Conservation (phyloP, 345 rosid genomes). For the Eucalyptus curtisii region DNA sequence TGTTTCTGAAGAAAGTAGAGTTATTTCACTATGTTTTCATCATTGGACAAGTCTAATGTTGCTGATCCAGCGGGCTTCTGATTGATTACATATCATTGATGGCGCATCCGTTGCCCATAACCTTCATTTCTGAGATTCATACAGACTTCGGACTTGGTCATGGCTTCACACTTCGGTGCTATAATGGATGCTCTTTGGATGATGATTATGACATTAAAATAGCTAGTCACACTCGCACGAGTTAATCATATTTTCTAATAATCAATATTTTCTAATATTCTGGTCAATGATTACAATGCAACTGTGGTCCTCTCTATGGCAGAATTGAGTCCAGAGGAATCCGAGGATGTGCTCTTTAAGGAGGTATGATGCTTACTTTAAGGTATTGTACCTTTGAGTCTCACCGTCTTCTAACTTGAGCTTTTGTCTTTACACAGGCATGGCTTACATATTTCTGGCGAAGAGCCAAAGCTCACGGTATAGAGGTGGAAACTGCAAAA, state of each 20-base stretch:
- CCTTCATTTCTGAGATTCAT: neutral
- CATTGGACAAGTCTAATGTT: neutral
- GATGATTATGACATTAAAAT: neutral
- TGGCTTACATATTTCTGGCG: constrained; percentile 99
- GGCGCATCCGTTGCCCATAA: neutral
- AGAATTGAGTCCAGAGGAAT: constrained; percentile 93
- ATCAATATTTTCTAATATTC: neutral
- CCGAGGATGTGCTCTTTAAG: constrained; percentile 96
- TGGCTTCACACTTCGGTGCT: neutral
- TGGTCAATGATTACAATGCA: neutral
- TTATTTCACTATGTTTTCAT: neutral
- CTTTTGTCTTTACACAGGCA: constrained; percentile 34
- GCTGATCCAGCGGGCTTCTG: neutral
- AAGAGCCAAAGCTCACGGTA: constrained; percentile 71
- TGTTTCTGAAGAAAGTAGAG: neutral
- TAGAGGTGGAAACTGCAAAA: constrained; percentile 69
- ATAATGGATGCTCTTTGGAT: neutral
- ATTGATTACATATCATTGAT: neutral
- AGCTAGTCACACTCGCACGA: neutral
- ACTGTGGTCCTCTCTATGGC: constrained; percentile 4
- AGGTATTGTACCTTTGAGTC: neutral
- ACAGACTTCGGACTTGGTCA: neutral
- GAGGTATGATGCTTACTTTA: constrained; percentile 33
- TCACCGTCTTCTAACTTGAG: neutral
- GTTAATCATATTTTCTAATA: neutral